Evolutionary conservation across 108 stramenopile species (phyloP), one percentile per base, ranked within the genome.

Genomic region (Phaeodactylum tricornutum): DNA sequence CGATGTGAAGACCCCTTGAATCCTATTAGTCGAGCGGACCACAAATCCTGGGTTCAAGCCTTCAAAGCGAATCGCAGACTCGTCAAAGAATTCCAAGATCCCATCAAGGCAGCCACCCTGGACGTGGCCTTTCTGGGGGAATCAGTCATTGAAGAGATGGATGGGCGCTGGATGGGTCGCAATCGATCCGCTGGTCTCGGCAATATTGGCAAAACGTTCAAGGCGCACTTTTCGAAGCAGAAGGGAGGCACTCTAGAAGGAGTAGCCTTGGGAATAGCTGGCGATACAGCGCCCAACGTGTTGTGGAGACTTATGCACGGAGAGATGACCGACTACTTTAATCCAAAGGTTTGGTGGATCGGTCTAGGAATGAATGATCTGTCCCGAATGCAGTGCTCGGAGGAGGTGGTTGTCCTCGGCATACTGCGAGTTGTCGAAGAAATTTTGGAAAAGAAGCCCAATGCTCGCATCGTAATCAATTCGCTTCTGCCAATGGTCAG

Each of bases 321-420:
- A 32, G 70, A 75, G 55, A 69, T 75, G 67, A 74, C 61, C 29
- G 39, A 63, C 8, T 74, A 62, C 29, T 81, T 89, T 54, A 75
- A 80, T 30, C 87, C 87, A 2, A 75, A 75, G 59, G 66, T 89
- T 31, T 89, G 83, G 83, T 89, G 87, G 87, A 37, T 89, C 5
- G 55, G 66, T 16, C 35, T 89, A 11, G 87, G 87, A 12, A 64
- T 84, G 73, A 89, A 90, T 55, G 87, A 90, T 59, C 39, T 90
- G 23, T 75, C 70, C 12, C 64, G 81, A 12, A 73, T 72, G 67
- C 71, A 81, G 57, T 90, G 87, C 50, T 79, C 77, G 41, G 87
- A 90, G 57, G 87, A 90, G 74, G 71, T 90, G 21, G 79, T 81
- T 4, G 65, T 90, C 4, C 22, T 90, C n/a, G 87, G 87, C 3